Percentiles rank a stretch among this genome's conserved stretches.
Evolutionary conservation across 306 rosid genomes (phyloP).

Genomic region (Prunus persica): Prunus_persica_NCBIv2 NC_034009.1:24783001-24783500

Average conservation of each 20-base stretch:
- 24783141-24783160: slow-evolving; percentile 40
- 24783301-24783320: slow-evolving; percentile 38
- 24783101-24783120: slow-evolving; percentile 35
- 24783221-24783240: slow-evolving; percentile 22
- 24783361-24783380: slow-evolving; percentile 41
- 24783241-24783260: slow-evolving; percentile 35
- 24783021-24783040: slow-evolving; percentile 28
- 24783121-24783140: slow-evolving; percentile 36
- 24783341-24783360: slow-evolving; percentile 51
- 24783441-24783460: slow-evolving; percentile 33
- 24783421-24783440: slow-evolving; percentile 44
- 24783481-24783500: slow-evolving; percentile 41
- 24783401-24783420: slow-evolving; percentile 52
- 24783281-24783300: slow-evolving; percentile 30
- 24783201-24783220: slow-evolving; percentile 33
- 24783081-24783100: slow-evolving; percentile 29
- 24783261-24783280: slow-evolving; percentile 28
- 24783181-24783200: slow-evolving; percentile 33
- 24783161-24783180: slow-evolving; percentile 33
- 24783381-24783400: slow-evolving; percentile 34
- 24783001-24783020: slow-evolving; percentile 30
- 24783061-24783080: slow-evolving; percentile 36
- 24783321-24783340: slow-evolving; percentile 29
- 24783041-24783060: slow-evolving; percentile 35
- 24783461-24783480: slow-evolving; percentile 38